Conservation (phyloP, 176 grass and related monocot genomes). For the Avena atlantica region DNA sequence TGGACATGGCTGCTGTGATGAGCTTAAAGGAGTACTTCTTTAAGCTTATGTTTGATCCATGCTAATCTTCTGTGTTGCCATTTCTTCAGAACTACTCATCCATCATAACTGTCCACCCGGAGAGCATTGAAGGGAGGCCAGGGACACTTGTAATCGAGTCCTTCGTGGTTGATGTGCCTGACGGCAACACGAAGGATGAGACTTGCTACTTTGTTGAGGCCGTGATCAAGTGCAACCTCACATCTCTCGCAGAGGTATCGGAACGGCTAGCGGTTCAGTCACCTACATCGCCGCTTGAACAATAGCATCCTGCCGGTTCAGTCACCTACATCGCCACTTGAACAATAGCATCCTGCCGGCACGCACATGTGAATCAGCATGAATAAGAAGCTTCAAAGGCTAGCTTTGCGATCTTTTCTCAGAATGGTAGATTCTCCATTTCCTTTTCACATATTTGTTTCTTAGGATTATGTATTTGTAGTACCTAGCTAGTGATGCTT, state of each 20-base stretch:
- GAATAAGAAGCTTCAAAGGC: constrained; percentile 56
- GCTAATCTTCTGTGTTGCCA: constrained; percentile 41
- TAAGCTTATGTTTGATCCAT: constrained; percentile 38
- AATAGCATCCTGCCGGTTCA: constrained; percentile 44
- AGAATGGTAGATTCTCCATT: constrained; percentile 42
- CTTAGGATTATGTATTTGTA: constrained; percentile 46
- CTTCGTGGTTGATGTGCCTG: constrained; percentile 75
- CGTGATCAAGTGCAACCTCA: constrained; percentile 86
- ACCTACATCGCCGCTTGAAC: constrained; percentile 48
- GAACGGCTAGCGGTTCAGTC: constrained; percentile 59
- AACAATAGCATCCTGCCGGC: constrained; percentile 34
- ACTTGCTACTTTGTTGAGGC: constrained; percentile 85
- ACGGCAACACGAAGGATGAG: constrained; percentile 79
- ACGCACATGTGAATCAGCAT: constrained; percentile 10
- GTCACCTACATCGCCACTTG: constrained; percentile 47
- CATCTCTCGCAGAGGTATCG: constrained; percentile 63
- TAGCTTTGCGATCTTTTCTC: constrained; percentile 42
- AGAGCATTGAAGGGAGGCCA: constrained; percentile 65
- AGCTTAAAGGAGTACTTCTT: not conserved
- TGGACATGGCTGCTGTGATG: not conserved
- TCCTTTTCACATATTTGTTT: constrained; percentile 16
- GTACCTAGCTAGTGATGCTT: constrained; percentile 43
- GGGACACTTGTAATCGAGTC: constrained; percentile 82
- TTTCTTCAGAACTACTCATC: constrained; percentile 84
- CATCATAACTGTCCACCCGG: constrained; percentile 67